Conservation (phyloP, 306 rosid genomes). For the Dryas drummondii region DNA sequence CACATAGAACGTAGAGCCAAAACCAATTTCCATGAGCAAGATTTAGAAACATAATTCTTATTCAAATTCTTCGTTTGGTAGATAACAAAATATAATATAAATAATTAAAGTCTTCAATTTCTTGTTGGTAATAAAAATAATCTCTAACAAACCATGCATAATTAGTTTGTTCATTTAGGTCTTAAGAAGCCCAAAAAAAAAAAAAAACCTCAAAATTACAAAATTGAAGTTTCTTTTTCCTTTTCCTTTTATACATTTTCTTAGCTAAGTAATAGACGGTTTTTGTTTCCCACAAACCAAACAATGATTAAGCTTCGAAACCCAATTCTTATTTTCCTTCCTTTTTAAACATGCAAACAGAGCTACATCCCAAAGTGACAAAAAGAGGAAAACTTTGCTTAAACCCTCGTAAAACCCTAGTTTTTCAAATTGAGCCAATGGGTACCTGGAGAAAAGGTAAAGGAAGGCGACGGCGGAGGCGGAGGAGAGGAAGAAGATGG, state of each 20-base stretch:
- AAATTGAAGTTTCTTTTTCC: not conserved
- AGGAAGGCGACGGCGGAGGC: constrained; percentile 64
- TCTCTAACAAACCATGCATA: not conserved
- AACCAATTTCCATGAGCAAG: not conserved
- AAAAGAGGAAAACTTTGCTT: not conserved
- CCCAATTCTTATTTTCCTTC: not conserved
- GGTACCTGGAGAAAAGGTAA: constrained; percentile 56
- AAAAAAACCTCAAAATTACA: not conserved
- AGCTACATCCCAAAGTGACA: no score
- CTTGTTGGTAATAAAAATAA: not conserved
- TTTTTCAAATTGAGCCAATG: not conserved
- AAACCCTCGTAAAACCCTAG: constrained; percentile 31
- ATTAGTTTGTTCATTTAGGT: not conserved
- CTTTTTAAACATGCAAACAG: not conserved
- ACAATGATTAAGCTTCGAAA: not conserved
- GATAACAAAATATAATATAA: not conserved
- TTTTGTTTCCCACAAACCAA: not conserved
- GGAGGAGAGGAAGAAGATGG: constrained; percentile 57
- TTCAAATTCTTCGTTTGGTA: not conserved
- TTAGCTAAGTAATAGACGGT: not conserved
- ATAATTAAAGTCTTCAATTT: not conserved
- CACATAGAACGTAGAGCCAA: not conserved
- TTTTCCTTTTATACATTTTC: not conserved
- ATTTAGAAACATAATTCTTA: not conserved
- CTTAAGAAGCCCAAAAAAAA: not conserved